These are phyloP conservation scores for Jamesozyma gamospora DNA, from an alignment of 805 yeast genomes.

Conservation along the genomic window DNA sequence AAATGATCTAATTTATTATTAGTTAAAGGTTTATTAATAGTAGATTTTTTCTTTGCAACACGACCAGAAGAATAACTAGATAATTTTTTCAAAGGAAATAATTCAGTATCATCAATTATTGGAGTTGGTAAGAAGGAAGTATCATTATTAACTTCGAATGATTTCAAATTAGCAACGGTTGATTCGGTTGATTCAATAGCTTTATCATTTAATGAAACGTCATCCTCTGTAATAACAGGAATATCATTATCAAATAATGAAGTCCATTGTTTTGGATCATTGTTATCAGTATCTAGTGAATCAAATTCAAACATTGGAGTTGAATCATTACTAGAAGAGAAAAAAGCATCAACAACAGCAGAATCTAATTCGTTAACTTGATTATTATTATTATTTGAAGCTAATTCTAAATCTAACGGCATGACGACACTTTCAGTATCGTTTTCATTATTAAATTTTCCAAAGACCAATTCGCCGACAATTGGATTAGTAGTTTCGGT, in stretches of 20 bases:
- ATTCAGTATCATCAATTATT: slow-evolving; percentile 20
- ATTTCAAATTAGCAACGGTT: not conserved
- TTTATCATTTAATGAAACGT: slow-evolving; percentile 18
- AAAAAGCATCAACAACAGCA: slow-evolving; percentile 53
- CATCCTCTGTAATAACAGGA: slow-evolving; percentile 32
- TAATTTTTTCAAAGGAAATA: slow-evolving; percentile 1
- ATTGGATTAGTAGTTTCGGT: slow-evolving; percentile 6
- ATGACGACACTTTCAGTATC: not conserved
- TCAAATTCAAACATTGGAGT: slow-evolving; percentile 48
- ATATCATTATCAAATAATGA: slow-evolving; percentile 45
- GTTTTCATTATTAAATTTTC: slow-evolving; percentile 14
- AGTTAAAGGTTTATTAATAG: slow-evolving; percentile 2
- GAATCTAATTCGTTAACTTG: slow-evolving; percentile 34
- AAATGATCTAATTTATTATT: slow-evolving; percentile 47
- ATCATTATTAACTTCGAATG: slow-evolving; percentile 4
- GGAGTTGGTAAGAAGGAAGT: slow-evolving; percentile 29
- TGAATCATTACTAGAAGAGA: slow-evolving; percentile 37
- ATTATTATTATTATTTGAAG: not conserved
- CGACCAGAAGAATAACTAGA: slow-evolving; percentile 15
- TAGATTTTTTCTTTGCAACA: slow-evolving; percentile 12
- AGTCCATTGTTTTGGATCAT: slow-evolving; percentile 41
- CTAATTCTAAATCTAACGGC: slow-evolving; percentile 2
- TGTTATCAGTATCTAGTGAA: slow-evolving; percentile 9
- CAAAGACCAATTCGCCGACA: slow-evolving; percentile 21
- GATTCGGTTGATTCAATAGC: slow-evolving; percentile 13